These are phyloP conservation scores for Diaporthe caulivora DNA, from an alignment of 2,329 filamentous ascomycete species.

Conservation along the genomic window DNA sequence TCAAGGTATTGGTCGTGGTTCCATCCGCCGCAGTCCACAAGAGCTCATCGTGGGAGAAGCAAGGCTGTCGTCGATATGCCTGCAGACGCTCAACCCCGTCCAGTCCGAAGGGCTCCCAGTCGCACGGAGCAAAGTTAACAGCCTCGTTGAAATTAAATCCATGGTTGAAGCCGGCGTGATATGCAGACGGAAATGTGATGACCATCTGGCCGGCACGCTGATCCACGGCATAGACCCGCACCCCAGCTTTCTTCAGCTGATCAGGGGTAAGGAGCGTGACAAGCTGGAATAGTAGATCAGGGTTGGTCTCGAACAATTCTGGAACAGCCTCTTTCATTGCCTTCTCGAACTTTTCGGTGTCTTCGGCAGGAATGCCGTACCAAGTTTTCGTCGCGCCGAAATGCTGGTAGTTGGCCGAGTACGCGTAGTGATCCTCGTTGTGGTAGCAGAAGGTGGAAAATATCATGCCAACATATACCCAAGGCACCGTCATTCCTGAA, in stretches of 20 bases:
- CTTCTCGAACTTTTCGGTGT: slow-evolving; percentile 93
- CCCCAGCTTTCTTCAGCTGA: slow-evolving; percentile 91
- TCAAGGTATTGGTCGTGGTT: slow-evolving; percentile 72
- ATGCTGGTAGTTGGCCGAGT: slow-evolving; percentile 98
- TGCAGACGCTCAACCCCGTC: slow-evolving; percentile 88
- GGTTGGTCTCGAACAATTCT: slow-evolving; percentile 96
- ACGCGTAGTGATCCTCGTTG: slow-evolving; percentile 97
- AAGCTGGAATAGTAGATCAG: slow-evolving; percentile 94
- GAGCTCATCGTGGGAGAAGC: slow-evolving; percentile 97
- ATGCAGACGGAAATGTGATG: slow-evolving; percentile 95
- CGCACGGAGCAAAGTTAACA: slow-evolving; percentile 94
- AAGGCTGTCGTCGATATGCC: slow-evolving; percentile 89
- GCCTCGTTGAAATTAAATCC: slow-evolving; percentile 99
- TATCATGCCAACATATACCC: slow-evolving; percentile 99
- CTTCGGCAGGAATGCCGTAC: slow-evolving; percentile 96
- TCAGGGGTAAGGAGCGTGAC: slow-evolving; percentile 96
- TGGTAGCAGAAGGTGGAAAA: slow-evolving; percentile 99
- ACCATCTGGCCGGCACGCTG: slow-evolving; percentile 96
- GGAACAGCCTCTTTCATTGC: slow-evolving; percentile 97
- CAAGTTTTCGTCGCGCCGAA: slow-evolving; percentile 98
- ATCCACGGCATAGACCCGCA: slow-evolving; percentile 94
- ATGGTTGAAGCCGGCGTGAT: slow-evolving; percentile 98
- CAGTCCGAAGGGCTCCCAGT: slow-evolving; percentile 95
- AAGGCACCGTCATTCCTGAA: slow-evolving; percentile 98
- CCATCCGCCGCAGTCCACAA: slow-evolving; percentile 89